Evolutionary conservation across 352 stramenopile genomes (phyloP), one percentile per base, ranked within the genome.

Genomic region (Globisporangium alternatum): DNA sequence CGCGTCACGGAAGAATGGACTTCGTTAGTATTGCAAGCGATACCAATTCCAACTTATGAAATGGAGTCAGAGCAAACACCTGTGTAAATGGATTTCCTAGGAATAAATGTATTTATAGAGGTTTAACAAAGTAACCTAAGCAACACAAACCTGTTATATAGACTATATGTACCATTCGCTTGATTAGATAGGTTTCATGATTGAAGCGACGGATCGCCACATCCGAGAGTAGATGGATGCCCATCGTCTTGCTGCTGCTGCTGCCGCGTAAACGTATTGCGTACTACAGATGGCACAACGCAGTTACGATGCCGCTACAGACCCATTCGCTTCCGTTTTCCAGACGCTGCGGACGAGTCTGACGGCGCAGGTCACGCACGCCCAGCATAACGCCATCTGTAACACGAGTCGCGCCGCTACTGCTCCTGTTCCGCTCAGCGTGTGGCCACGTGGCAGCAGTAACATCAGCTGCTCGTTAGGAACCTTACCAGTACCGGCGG

Each of bases 311-410:
- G 7, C 44, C n/a, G 7, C 28, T n/a, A 6, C 45, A 22, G 31
- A 31, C 10, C 41, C 64, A 9, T 51, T 62, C 31, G n/a, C 49
- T 1, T 31, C 57, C 4, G n/a, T 71, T 9, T 65, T 71, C 53
- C 61, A 52, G 41, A 47, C 31, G 10, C 47, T 71, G 2, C 66
- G 61, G 9, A 33, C n/a, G 10, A 67, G 33, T 33, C 41, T 71
- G 33, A 45, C 54, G 0, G 53, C 54, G 15, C 60, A 71, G 39
- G 48, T 65, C 45, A 28, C 5, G 0, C 37, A 41, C 4, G 25
- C 28, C 17, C 15, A 13, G 25, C 52, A 41, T 12, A 22, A 28
- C 15, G 10, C n/a, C 19, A 9, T 9, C 28, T 22, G 13, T 10
- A 13, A 35, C 33, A 21, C 0, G 5, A 47, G 6, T 9, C 17